Base-by-base conservation (phyloP, 352 stramenopile genomes). In the Peronosclerospora sorghi region DNA sequence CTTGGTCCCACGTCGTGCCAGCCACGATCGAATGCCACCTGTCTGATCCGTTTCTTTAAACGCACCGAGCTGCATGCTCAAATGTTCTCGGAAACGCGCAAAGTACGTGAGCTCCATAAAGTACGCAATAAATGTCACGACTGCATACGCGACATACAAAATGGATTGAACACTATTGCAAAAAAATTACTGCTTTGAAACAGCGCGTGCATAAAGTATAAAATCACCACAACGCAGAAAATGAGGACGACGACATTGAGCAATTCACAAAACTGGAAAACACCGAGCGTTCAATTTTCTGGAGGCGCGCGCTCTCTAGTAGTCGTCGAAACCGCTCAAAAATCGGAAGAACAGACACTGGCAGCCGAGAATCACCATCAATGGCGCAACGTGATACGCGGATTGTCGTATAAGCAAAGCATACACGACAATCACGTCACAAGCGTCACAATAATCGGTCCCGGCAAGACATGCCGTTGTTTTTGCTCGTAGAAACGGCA, bases 21-120 rank as follows among this genome's bases (percentile, higher is more conserved):
- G 21, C 6, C 32, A 64, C 73, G 4, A 71, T 64, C 19, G 80
- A 32, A 90, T 65, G 45, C 86, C 74, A 9, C 78, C 78, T 6
- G 78, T 90, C 44, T 90, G 78, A 43, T 87, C 74, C 26, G 65
- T 79, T 47, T 90, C 78, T 21, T 81, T 83, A 32, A 86, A 90
- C 27, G 78, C 78, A 5, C 78, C 78, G 2, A 91, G 51, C 41
- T 88, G 75, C 78, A 88, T 86, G 48, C 87, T 89, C 5, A 92
- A 50, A 45, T 92, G 79, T 41, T 92, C 77, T 5, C 80, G 71
- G 43, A 88, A 89, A 23, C 74, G 60, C 12, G 69, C 77, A 53
- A 85, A 92, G 72, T 74, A 6, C 64, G 62, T 79, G 34, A 92
- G 56, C 46, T 83, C 68, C 10, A 35, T 13, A 17, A 35, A 35